Conservation (phyloP, 2,329 filamentous ascomycete genomes). For the Podosphaera aphanis region DNA sequence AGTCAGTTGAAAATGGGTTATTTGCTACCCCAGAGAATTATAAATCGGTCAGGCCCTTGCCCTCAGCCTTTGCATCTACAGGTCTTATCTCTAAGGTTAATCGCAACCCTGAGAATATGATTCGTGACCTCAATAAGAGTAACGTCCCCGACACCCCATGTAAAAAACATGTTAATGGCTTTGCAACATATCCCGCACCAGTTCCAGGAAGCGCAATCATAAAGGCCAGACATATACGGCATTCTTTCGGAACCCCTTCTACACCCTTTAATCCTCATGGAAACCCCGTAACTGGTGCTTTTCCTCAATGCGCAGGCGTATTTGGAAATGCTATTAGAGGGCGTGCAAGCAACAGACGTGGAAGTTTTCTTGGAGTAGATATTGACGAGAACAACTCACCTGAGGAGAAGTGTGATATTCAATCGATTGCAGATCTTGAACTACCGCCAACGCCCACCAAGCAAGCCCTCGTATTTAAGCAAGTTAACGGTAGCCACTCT, state of each 20-base stretch:
- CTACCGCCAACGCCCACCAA: slow-evolving; percentile 91
- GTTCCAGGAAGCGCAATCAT: slow-evolving; percentile 33
- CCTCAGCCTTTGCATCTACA: slow-evolving; percentile 79
- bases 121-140: slow-evolving; percentile 29
- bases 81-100: slow-evolving; percentile 90
- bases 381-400: slow-evolving; percentile 27
- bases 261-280: slow-evolving; percentile 53
- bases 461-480: slow-evolving; percentile 21
- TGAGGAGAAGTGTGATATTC: slow-evolving; percentile 38
- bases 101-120: slow-evolving; percentile 48
- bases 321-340: slow-evolving; percentile 32
- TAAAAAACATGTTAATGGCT: slow-evolving; percentile 54
- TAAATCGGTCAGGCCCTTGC: slow-evolving; percentile 52
- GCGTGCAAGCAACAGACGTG: slow-evolving; percentile 20
- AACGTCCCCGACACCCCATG: slow-evolving; percentile 87
- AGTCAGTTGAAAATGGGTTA: slow-evolving; percentile 24
- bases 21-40: slow-evolving; percentile 58
- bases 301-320: slow-evolving; percentile 32
- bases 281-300: slow-evolving; percentile 20
- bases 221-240: slow-evolving; percentile 38
- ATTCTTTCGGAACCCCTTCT: slow-evolving; percentile 56
- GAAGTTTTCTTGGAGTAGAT: slow-evolving; percentile 62
- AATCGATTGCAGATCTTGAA: slow-evolving; percentile 39
- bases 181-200: slow-evolving; percentile 38
- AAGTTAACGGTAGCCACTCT: slow-evolving; percentile 13